Conservation (phyloP, 2,329 filamentous ascomycete species). For the Aspergillus intermedius region DNA sequence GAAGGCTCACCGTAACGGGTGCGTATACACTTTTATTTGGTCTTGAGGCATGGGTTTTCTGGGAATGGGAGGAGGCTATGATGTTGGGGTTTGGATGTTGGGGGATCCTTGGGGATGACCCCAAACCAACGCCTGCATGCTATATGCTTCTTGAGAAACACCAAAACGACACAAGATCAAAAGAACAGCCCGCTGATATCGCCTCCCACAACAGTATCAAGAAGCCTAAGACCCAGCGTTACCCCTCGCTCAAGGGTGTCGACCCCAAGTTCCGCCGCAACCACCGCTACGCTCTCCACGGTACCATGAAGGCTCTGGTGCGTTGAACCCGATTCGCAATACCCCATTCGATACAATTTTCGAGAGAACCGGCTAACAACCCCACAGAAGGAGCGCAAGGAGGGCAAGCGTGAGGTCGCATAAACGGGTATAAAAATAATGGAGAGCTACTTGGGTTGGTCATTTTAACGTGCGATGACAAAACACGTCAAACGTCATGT, state of each 20-base stretch:
- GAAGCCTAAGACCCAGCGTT: slow-evolving; percentile 99
- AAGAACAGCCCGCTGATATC: slow-evolving; percentile 16
- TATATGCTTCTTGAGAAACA: not conserved
- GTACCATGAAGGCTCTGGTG: slow-evolving; percentile 97
- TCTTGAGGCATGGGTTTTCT: not conserved
- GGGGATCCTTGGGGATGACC: slow-evolving; percentile 2
- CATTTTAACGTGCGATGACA: slow-evolving; percentile 30
- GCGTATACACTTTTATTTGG: slow-evolving; percentile 39
- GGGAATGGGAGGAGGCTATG: slow-evolving; percentile 1
- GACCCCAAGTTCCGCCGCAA: slow-evolving; percentile 99
- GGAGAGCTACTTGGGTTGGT: slow-evolving; percentile 29
- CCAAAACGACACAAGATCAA: slow-evolving; percentile 3
- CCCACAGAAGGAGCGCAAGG: slow-evolving; percentile 87
- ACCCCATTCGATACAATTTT: not conserved
- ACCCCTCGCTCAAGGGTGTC: slow-evolving; percentile 96
- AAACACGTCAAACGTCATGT: slow-evolving; percentile 6
- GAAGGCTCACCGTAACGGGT: slow-evolving; percentile 99
- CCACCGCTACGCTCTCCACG: slow-evolving; percentile 99
- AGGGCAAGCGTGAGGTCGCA: slow-evolving; percentile 86
- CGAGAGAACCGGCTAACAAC: slow-evolving; percentile 25
- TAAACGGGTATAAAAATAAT: slow-evolving; percentile 44
- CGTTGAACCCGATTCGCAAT: slow-evolving; percentile 32
- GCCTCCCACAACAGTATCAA: slow-evolving; percentile 68
- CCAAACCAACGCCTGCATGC: not conserved
- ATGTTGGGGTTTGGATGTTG: slow-evolving; percentile 7